phyloP scores from a whole-genome alignment of 371 early-diverging fungal species.

The Apophysomyces sp. region DNA sequence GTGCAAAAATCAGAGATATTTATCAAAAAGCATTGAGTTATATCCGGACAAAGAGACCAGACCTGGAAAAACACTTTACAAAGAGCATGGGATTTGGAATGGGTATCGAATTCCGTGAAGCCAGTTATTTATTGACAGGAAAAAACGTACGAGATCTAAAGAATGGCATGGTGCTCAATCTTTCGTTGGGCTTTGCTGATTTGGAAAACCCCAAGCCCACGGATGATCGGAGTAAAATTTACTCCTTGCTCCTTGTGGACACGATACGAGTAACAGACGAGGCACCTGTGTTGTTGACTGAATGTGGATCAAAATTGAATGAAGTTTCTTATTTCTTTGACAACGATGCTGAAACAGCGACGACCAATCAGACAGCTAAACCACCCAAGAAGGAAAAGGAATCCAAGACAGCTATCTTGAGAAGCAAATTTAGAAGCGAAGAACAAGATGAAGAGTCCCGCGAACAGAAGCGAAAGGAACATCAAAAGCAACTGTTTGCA shows the following conservation, averaged over 20 bases:
- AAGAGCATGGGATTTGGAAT: slow-evolving; percentile 92
- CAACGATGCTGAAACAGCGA: slow-evolving; percentile 54
- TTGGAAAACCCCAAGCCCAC: slow-evolving; percentile 71
- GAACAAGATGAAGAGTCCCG: slow-evolving; percentile 78
- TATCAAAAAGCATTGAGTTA: slow-evolving; percentile 69
- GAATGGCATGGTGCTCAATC: slow-evolving; percentile 84
- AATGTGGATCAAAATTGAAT: slow-evolving; percentile 68
- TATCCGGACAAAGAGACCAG: slow-evolving; percentile 80
- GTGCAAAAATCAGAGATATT: slow-evolving; percentile 74
- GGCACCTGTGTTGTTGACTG: slow-evolving; percentile 68
- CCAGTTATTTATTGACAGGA: slow-evolving; percentile 67
- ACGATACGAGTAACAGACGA: slow-evolving; percentile 74
- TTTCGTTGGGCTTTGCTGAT: slow-evolving; percentile 86
- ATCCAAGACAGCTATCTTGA: slow-evolving; percentile 75
- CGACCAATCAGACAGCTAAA: not conserved
- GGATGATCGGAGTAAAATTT: slow-evolving; percentile 70
- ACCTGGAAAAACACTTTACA: slow-evolving; percentile 79
- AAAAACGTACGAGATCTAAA: slow-evolving; percentile 72
- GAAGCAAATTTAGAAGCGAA: slow-evolving; percentile 87
- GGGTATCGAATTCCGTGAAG: slow-evolving; percentile 95
- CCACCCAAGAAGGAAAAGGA: slow-evolving; percentile 25
- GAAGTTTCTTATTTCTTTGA: slow-evolving; percentile 82
- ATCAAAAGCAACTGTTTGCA: slow-evolving; percentile 85
- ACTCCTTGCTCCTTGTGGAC: slow-evolving; percentile 84
- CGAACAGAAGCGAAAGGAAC: slow-evolving; percentile 78